Evolutionary conservation across 2,329 filamentous ascomycete genomes (phyloP).

Genomic region (Zymoseptoria brevis): DNA sequence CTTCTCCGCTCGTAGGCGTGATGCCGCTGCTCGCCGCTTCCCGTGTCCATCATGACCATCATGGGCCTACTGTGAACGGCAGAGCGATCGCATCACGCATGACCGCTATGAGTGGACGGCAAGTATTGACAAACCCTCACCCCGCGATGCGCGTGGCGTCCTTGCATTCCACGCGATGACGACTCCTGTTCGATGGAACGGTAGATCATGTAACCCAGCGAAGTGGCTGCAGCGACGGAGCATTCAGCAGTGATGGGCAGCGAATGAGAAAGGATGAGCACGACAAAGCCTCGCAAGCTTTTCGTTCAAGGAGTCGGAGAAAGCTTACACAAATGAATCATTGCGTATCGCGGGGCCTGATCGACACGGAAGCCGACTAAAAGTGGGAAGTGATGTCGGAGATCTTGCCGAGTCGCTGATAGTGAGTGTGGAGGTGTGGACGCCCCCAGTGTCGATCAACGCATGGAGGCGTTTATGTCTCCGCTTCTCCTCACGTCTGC

Average conservation of each 20-base stretch:
- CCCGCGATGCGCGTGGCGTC: background rate
- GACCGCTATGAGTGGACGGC: background rate
- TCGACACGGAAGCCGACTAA: background rate
- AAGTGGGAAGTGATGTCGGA: background rate
- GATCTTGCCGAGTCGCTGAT: background rate
- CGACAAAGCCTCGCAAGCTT: background rate
- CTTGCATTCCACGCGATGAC: background rate
- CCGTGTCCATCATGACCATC: background rate
- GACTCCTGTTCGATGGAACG: background rate
- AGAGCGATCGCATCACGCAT: background rate
- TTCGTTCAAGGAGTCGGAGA: background rate
- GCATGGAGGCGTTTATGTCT: background rate
- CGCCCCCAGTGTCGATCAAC: background rate
- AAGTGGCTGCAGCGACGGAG: background rate
- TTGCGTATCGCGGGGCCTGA: background rate
- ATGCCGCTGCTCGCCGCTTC: too few relatives aligned
- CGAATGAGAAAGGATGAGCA: background rate
- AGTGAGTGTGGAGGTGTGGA: too few relatives aligned
- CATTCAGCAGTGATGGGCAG: slow-evolving; percentile 5
- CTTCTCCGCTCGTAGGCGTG: background rate
- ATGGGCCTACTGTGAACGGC: background rate
- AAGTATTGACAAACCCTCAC: too few relatives aligned
- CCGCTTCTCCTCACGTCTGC: background rate
- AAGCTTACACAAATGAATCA: background rate
- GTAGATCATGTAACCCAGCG: background rate